A percentile compares a stretch with the other conserved stretches of the same genome.
Conservation (phyloP, 768 basidiomycete species). For the Lactifluus piperatus region DNA sequence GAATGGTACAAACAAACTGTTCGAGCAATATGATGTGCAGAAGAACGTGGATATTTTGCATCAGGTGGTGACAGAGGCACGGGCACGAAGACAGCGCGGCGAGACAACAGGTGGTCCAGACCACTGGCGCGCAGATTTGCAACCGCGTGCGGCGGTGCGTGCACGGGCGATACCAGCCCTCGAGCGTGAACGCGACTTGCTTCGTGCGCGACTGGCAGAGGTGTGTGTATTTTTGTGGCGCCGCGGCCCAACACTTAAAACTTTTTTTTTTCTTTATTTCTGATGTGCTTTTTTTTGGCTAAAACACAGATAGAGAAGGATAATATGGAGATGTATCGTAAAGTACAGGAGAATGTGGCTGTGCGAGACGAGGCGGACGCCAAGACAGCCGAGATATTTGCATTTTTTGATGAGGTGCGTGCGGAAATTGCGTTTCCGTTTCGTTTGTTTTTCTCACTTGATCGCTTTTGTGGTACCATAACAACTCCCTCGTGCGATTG, state of each 20-base stretch:
- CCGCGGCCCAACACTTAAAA: background rate
- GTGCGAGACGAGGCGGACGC: slow-evolving; percentile 40
- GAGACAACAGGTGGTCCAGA: slow-evolving; percentile 39
- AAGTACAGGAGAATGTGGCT: slow-evolving; percentile 41
- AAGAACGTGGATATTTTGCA: slow-evolving; percentile 67
- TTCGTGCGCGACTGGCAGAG: slow-evolving; percentile 31
- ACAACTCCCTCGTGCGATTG: too few species aligned
- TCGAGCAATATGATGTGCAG: slow-evolving; percentile 56
- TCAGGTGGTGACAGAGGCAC: slow-evolving; percentile 56
- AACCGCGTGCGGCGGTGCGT: slow-evolving; percentile 52
- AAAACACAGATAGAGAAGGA: slow-evolving; percentile 55
- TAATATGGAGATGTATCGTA: slow-evolving; percentile 39
- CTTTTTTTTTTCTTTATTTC: background rate
- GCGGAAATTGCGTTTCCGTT: background rate
- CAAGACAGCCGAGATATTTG: slow-evolving; percentile 39
- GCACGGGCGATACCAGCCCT: slow-evolving; percentile 58
- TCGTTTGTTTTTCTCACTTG: too few species aligned
- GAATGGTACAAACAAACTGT: slow-evolving; percentile 58
- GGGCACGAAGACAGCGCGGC: slow-evolving; percentile 41
- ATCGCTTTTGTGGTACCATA: too few species aligned
- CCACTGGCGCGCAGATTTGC: slow-evolving; percentile 55
- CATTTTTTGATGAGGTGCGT: slow-evolving; percentile 44
- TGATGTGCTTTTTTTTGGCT: background rate
- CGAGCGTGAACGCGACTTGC: slow-evolving; percentile 32
- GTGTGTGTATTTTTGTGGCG: too few species aligned